phyloP scores from a whole-genome alignment of 257 asterid species.

The Apocynum venetum region DNA sequence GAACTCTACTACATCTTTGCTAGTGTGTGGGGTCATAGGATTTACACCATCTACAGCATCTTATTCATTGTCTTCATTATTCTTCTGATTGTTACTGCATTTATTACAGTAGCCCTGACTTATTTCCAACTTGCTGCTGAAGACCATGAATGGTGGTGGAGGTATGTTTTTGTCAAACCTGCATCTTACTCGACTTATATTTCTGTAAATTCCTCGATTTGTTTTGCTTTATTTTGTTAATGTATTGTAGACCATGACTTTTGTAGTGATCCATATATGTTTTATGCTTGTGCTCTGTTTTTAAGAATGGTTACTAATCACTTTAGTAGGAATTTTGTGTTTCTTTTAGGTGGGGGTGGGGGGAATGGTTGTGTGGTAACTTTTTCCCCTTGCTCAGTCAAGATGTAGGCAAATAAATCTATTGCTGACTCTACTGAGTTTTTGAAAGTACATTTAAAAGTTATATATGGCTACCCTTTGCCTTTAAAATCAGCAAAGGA shows the following conservation, averaged over 20 bases:
- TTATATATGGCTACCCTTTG: neutral
- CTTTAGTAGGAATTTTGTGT: neutral
- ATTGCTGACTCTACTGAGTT: neutral
- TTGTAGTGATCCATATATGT: neutral
- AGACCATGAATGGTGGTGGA: constrained; percentile 99
- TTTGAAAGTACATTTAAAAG: neutral
- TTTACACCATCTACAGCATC: constrained; percentile 84
- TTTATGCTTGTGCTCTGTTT: neutral
- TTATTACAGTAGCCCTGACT: constrained; percentile 81
- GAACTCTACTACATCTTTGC: constrained; percentile 89
- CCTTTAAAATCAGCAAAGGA: neutral
- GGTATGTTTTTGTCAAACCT: constrained; percentile 39
- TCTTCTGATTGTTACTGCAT: constrained; percentile 82
- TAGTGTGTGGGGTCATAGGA: constrained; percentile 93
- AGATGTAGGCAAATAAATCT: too few relatives aligned
- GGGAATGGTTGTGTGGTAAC: too few relatives aligned
- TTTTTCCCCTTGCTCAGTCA: too few relatives aligned
- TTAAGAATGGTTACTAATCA: neutral
- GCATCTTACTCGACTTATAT: neutral
- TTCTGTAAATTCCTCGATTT: neutral
- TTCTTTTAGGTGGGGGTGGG: too few relatives aligned
- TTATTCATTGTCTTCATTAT: constrained; percentile 81
- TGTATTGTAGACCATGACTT: neutral
- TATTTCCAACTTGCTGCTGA: constrained; percentile 94
- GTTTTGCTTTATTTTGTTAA: neutral